phyloP scores from a whole-genome alignment of 805 yeast species.

The Zygosaccharomyces gambellarensis region DNA sequence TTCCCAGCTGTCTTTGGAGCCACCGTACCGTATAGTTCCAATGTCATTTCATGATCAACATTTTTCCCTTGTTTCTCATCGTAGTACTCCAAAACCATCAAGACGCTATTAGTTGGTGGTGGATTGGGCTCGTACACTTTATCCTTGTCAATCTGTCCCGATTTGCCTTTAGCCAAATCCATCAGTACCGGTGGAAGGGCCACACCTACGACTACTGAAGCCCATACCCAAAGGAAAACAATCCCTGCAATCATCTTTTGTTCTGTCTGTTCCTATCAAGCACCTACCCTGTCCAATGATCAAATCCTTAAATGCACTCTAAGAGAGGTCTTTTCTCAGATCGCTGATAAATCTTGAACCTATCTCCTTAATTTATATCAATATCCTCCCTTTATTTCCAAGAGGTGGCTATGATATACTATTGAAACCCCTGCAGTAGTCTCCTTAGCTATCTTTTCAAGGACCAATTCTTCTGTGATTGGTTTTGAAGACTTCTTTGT shows the following conservation, averaged over 20 bases:
- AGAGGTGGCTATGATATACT: neutral
- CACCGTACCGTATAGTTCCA: slow-evolving; percentile 62
- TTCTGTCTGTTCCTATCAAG: neutral
- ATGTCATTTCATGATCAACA: slow-evolving; percentile 35
- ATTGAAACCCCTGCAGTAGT: neutral
- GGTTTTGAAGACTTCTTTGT: neutral
- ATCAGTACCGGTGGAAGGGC: slow-evolving; percentile 2
- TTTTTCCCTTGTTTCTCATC: slow-evolving; percentile 16
- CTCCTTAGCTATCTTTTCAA: neutral
- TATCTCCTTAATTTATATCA: neutral
- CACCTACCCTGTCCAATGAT: neutral
- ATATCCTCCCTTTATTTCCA: neutral
- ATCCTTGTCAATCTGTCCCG: neutral
- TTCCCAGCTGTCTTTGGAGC: slow-evolving; percentile 62
- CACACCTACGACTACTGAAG: neutral
- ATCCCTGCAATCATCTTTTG: neutral
- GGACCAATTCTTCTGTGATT: neutral
- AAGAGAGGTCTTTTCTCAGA: no score
- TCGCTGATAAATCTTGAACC: neutral
- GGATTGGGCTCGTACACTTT: slow-evolving; percentile 33
- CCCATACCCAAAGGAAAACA: slow-evolving; percentile 1
- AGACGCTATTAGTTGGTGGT: slow-evolving; percentile 28
- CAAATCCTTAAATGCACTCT: neutral
- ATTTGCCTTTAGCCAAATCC: slow-evolving; percentile 8
- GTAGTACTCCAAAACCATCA: slow-evolving; percentile 26